Conservation (phyloP, 352 stramenopile genomes). For the Vaucheria bursata region DNA sequence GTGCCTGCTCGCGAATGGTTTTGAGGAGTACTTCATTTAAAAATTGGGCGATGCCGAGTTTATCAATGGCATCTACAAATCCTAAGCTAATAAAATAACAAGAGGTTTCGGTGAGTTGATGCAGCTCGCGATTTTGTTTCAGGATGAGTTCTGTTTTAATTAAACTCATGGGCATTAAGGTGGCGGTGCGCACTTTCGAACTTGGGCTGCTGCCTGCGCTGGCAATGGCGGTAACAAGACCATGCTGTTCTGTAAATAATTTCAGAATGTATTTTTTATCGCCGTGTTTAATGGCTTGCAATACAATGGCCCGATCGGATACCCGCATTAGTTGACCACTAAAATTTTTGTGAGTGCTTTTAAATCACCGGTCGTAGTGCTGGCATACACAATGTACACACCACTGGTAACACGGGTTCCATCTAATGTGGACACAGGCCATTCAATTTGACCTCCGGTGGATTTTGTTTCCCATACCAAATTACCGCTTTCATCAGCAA, state of each 20-base stretch:
- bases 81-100: not conserved
- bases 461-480: conserved; percentile 1
- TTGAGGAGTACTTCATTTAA: not conserved
- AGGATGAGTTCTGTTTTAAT: not conserved
- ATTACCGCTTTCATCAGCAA: conserved; percentile 4
- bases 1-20: not conserved
- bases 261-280: conserved; percentile 6
- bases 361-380: not conserved
- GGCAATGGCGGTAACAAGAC: not conserved
- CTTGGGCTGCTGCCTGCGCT: not conserved
- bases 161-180: not conserved
- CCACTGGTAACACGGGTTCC: not conserved
- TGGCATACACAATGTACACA: not conserved
- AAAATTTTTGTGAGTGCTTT: not conserved
- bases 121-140: not conserved
- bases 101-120: not conserved
- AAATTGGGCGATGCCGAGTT: not conserved
- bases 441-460: not conserved
- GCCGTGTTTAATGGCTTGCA: not conserved
- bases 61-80: not conserved
- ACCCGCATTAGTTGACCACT: not conserved
- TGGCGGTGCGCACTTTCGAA: too few relatives aligned
- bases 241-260: not conserved
- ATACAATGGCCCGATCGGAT: not conserved
- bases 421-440: not conserved